Percentiles rank a stretch among this genome's conserved stretches.
These are phyloP conservation scores for Alternaria gansuensis DNA, from an alignment of 2,329 filamentous ascomycete genomes.

Conservation along the genomic window DNA sequence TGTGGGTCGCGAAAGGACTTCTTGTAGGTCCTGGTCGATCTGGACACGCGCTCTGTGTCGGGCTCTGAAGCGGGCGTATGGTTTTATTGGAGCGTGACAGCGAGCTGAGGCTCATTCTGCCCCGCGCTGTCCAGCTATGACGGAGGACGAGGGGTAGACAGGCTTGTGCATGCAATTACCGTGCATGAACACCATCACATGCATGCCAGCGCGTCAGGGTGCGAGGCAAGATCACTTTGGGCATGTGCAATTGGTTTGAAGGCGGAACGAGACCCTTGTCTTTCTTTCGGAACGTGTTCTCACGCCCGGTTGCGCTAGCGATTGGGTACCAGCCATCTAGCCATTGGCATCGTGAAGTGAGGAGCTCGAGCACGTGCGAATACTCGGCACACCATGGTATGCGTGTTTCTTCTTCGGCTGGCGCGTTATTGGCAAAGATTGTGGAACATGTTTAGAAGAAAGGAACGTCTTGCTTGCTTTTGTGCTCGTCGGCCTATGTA, in stretches of 20 bases:
- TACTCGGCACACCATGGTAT: no score
- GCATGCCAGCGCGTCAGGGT: constrained; percentile 21
- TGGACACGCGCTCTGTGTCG: constrained; percentile 8
- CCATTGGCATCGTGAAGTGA: constrained; percentile 15
- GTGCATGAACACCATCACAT: constrained; percentile 26
- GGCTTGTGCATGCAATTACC: constrained; percentile 25
- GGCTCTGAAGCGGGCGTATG: constrained; percentile 17
- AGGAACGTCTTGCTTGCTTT: constrained; percentile 45
- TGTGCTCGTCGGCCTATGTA: constrained; percentile 37
- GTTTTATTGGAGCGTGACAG: constrained; percentile 28
- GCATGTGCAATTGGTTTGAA: constrained; percentile 15
- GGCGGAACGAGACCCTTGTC: constrained; percentile 10
- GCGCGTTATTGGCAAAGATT: background rate
- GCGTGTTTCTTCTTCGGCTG: background rate
- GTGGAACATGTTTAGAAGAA: constrained; percentile 9
- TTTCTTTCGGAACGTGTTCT: constrained; percentile 2
- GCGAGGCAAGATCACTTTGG: constrained; percentile 8
- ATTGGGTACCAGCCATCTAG: constrained; percentile 15
- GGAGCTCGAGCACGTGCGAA: constrained; percentile 1
- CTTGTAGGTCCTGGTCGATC: constrained; percentile 11
- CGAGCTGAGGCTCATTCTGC: constrained; percentile 23
- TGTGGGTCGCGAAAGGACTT: constrained; percentile 31
- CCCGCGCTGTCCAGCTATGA: constrained; percentile 33
- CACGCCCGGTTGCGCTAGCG: constrained; percentile 22
- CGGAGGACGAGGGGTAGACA: constrained; percentile 29